Evolutionary conservation across 768 basidiomycete species (phyloP), one percentile per base, ranked within the genome.

Genomic region (Naganishia onofrii): DNA sequence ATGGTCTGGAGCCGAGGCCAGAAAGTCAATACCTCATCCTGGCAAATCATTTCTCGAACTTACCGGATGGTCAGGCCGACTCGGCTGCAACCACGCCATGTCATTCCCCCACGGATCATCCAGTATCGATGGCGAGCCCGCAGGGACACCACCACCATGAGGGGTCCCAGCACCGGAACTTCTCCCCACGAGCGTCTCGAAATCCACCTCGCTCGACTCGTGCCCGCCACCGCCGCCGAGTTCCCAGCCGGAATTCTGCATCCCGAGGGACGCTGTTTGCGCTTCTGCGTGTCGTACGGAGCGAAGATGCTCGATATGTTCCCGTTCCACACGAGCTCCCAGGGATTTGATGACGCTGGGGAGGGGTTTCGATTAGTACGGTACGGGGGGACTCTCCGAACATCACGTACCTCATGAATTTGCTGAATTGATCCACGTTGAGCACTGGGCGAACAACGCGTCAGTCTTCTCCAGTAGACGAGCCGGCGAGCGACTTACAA

Each of bases 231-330:
- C 42, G 15, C 42, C 42, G 42, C 42, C 85, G 86, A 56, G 72
- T 76, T 74, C 74, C 2, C 84, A 81, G 1, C 85, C 83, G 67
- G 72, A 15, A 66, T 66, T 52, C 6, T 46, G 32, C 70, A 19
- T 58, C 55, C 19, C 38, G 36, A 34, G 31, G 85, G 73, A 66
- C 1, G 54, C 36, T 17, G 77, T 78, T 36, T 79, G 88, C 77
- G 93, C 91, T 76, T 96, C 93, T 26, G 94, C 84, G 34, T 94
- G 86, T 73, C 93, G 92, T 1, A 93, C 90, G 78, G 98, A 96
- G 46, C 92, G 88, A 10, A 99, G 84, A 79, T 93, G 95, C 75
- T 93, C 90, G 69, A 89, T 84, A 73, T 98, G 96, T 79, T 98
- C 96, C 74, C 86, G 86, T 81, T 97, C 92, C 12, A 99, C 94